Base-by-base conservation (phyloP, 2,329 filamentous ascomycete species). In the Amylocarpus encephaloides region DNA sequence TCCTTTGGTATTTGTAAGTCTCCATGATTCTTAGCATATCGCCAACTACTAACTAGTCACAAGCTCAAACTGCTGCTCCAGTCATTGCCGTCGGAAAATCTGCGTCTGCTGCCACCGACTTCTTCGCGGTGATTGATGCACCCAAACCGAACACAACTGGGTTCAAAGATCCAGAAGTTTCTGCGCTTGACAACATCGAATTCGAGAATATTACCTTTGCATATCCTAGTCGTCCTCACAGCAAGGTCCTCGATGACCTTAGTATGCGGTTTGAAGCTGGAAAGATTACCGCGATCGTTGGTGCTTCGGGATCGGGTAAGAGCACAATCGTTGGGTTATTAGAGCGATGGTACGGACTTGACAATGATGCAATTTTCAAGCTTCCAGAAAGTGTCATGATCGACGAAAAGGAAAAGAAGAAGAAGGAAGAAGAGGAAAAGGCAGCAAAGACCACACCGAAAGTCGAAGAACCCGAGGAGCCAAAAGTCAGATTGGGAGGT, bases 241-340 rank as follows among this genome's bases (percentile, higher is more conserved):
- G 83, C 53, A 80, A 79, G 59, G 78, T 88, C 0, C 66, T 88
- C 1, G 75, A 85, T 57, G 68, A 73, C 2, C 65, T 88, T 2
- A 73, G 76, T 58, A 67, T 87, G 7, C 70, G 66, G 0, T 78
- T 88, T 49, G 72, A 78, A 52, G 73, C 78, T 6, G 82, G 83
- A 16, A 85, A 86, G 60, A 76, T 83, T 2, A 88, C 84, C 0
- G 86, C 86, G 2, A 83, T 90, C 15, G 85, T 90, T 16, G 86
- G 86, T 0, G 78, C 83, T 0, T 86, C 82, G 2, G 86, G 86
- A 0, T 82, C 78, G 4, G 86, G 86, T 0, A 91, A 90, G 65
- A 86, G 81, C 45, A 90, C 86, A 0, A 80, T 89, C 22, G 79
- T 88, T 0, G 83, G 82, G 0, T 68, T 90, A 2, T 70, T 89